Evolutionary conservation across 176 grass and related monocot genomes (phyloP).

Genomic region (Carex pumila): DNA sequence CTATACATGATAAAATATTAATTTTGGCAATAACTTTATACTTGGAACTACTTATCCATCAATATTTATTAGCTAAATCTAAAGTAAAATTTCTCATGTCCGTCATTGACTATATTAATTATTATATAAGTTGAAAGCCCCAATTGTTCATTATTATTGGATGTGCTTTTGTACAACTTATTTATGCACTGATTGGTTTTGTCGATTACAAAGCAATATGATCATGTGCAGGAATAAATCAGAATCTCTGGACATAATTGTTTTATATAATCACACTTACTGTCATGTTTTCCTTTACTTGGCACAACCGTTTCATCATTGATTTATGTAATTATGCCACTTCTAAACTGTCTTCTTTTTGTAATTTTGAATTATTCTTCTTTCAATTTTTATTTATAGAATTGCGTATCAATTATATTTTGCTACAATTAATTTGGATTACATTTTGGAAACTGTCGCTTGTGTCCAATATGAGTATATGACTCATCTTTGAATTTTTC

Average conservation of each 20-base stretch:
- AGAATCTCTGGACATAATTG: neutral
- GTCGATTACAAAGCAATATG: neutral
- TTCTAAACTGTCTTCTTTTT: neutral
- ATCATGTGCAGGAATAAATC: neutral
- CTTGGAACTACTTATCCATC: neutral
- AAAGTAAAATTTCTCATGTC: neutral
- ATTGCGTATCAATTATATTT: neutral
- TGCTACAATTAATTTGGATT: neutral
- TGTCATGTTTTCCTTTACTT: neutral
- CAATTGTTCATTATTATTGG: neutral
- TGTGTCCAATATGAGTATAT: neutral
- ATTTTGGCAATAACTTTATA: neutral
- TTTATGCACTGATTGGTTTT: neutral
- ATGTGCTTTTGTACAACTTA: neutral
- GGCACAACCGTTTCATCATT: neutral
- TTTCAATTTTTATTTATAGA: neutral
- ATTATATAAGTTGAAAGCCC: neutral
- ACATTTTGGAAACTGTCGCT: neutral
- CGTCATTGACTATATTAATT: neutral
- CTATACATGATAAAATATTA: neutral
- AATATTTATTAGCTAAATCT: neutral
- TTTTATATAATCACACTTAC: neutral
- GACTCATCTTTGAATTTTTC: neutral
- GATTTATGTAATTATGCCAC: neutral
- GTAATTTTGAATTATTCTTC: neutral